Evolutionary conservation across 2,329 filamentous ascomycete genomes (phyloP).

Genomic region (Macrophomina phaseolina): DNA sequence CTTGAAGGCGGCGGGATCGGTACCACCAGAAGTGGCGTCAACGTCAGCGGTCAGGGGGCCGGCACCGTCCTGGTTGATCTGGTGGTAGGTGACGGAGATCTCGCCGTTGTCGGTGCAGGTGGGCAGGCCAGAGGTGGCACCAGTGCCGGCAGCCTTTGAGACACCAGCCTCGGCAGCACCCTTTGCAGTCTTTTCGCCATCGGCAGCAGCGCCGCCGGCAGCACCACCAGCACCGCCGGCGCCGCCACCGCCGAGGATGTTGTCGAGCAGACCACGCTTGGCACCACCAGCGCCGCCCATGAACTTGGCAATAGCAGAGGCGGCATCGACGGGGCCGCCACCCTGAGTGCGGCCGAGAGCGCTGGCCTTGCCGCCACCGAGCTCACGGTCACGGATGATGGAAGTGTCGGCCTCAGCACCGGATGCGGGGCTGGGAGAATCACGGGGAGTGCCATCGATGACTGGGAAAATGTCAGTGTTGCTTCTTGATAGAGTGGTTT

Average conservation of each 20-base stretch:
- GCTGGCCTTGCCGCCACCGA: constrained; percentile 59
- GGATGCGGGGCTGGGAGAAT: constrained; percentile 66
- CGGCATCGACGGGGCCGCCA: constrained; percentile 64
- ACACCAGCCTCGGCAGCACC: constrained; percentile 60
- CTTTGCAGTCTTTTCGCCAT: constrained; percentile 55
- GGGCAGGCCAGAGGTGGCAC: constrained; percentile 62
- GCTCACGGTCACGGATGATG: constrained; percentile 68
- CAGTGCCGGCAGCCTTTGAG: constrained; percentile 60
- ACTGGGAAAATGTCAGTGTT: constrained; percentile 48
- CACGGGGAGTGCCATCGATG: constrained; percentile 69
- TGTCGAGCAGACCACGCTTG: constrained; percentile 41
- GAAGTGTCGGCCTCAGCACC: constrained; percentile 73
- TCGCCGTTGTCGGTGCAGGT: constrained; percentile 66
- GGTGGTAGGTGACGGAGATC: constrained; percentile 69
- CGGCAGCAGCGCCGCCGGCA: constrained; percentile 37
- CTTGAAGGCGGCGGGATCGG: constrained; percentile 65
- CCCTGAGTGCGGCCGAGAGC: constrained; percentile 69
- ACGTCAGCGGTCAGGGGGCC: constrained; percentile 66
- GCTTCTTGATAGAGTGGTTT: background rate
- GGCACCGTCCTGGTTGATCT: constrained; percentile 73
- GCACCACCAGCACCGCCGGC: constrained; percentile 35
- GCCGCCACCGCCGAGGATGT: constrained; percentile 41
- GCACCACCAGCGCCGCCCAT: constrained; percentile 54
- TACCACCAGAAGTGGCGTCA: constrained; percentile 68
- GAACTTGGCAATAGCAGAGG: constrained; percentile 64